Base-by-base conservation (phyloP, 2,329 filamentous ascomycete genomes). In the Colletotrichum kahawae region DNA sequence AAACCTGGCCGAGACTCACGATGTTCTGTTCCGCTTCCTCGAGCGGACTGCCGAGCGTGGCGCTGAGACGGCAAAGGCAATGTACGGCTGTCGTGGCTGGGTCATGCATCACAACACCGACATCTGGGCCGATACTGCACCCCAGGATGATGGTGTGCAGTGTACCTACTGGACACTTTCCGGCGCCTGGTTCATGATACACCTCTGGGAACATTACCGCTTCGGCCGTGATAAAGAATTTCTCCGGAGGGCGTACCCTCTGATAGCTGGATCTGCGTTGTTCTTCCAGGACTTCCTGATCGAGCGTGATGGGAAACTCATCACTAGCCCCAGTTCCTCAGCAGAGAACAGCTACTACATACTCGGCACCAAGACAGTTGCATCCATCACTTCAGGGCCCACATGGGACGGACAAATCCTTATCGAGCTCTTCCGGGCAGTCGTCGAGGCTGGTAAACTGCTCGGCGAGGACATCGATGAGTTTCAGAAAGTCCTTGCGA, bases 21-120 rank as follows among this genome's bases (percentile, higher is more conserved):
- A 51, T 4, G 10, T 51, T 2, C 77, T 90, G 88, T 87, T 83
- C 81, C 0, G 85, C 86, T 66, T 85, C 6, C 80, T 87, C 6
- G 82, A 86, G 27, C 80, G 81, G 5, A 80, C 87, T 76, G 82
- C 68, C 16, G 77, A 38, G 63, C 78, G 77, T 81, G 88, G 78
- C 0, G 77, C 79, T 5, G 79, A 80, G 12, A 82, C 83, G 3
- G 84, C 83, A 21, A 71, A 77, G 38, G 74, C 77, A 7, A 84
- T 85, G 82, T 85, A 85, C 57, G 81, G 81, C 14, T 85, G 83
- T 65, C 70, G 76, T 24, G 84, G 84, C 1, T 84, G 81, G 77
- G 82, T 82, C 4, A 78, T 80, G 7, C 84, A 85, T 51, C 83
- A 85, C 64, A 85, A 85, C 65, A 84, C 83, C 0, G 84, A 85